These are phyloP conservation scores for Penicillium robsamsonii DNA, from an alignment of 495 filamentous ascomycete genomes.

Conservation along the genomic window DNA sequence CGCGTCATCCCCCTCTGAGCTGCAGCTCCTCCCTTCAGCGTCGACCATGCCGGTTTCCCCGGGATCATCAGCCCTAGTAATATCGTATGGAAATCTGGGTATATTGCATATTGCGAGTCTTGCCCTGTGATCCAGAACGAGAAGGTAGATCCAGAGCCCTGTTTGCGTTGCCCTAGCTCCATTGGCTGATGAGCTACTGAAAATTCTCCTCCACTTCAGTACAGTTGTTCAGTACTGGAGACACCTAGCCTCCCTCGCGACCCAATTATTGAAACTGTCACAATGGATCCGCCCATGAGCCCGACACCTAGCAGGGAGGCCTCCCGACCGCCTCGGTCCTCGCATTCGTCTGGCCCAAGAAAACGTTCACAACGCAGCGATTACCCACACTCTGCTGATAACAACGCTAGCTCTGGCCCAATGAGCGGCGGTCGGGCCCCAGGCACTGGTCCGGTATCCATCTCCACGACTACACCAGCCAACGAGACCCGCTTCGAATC, in stretches of 20 bases:
- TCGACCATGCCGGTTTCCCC: conserved; percentile 7
- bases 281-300: conserved; percentile 24
- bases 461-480: conserved; percentile 20
- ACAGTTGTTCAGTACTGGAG: conserved; percentile 1
- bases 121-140: background rate
- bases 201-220: background rate
- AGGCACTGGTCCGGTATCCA: conserved; percentile 15
- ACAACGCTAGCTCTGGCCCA: conserved; percentile 22
- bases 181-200: conserved; percentile 7
- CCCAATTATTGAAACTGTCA: background rate
- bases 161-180: background rate
- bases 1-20: conserved; percentile 25
- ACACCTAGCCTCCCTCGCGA: background rate
- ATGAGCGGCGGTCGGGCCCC: conserved; percentile 20
- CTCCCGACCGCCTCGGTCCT: conserved; percentile 10
- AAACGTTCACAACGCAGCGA: conserved; percentile 16
- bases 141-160: background rate
- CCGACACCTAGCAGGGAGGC: conserved; percentile 13
- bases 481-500: conserved; percentile 22
- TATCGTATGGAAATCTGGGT: conserved; percentile 8
- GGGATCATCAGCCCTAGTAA: conserved; percentile 14
- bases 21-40: conserved; percentile 12
- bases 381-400: conserved; percentile 26
- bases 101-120: background rate
- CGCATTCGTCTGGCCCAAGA: conserved; percentile 19